These are phyloP conservation scores for Boletus vermiculosoides DNA, from an alignment of 768 basidiomycete genomes.

Conservation along the genomic window DNA sequence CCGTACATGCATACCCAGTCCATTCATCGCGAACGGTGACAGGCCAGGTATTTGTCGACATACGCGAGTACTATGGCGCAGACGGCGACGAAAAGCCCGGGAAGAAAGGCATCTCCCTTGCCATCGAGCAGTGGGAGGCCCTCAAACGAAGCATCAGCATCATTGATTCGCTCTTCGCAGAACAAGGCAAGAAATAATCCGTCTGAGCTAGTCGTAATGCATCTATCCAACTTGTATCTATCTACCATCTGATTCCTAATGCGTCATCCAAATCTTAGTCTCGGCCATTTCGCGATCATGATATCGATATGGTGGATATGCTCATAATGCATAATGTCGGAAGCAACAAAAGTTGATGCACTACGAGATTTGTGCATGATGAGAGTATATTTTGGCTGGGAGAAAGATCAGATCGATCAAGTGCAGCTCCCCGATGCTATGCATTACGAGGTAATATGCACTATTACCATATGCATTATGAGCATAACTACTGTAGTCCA, in stretches of 20 bases:
- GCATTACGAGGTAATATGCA: no score
- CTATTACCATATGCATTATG: no score
- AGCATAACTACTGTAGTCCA: constrained; percentile 34
- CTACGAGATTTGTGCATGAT: no score
- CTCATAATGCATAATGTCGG: no score
- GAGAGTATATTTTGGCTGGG: no score
- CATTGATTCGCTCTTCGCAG: constrained; percentile 54
- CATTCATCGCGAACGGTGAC: constrained; percentile 23
- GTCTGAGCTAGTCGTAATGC: not conserved
- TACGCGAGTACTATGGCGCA: constrained; percentile 68
- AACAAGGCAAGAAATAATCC: constrained; percentile 21
- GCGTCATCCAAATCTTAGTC: not conserved
- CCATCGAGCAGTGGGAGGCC: constrained; percentile 63
- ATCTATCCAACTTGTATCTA: not conserved
- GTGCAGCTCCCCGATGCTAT: no score
- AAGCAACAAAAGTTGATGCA: no score
- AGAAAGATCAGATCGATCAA: no score
- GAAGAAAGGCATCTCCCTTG: constrained; percentile 76
- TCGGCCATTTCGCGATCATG: not conserved
- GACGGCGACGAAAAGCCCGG: constrained; percentile 70
- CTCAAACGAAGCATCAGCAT: constrained; percentile 43
- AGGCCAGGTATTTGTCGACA: constrained; percentile 61
- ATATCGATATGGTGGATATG: constrained; percentile 32
- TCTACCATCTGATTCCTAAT: constrained; percentile 6
- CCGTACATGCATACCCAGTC: constrained; percentile 13